Base-by-base conservation (phyloP, 192 early-diverging fungal genomes). In the Umbelopsis ramanniana region DNA sequence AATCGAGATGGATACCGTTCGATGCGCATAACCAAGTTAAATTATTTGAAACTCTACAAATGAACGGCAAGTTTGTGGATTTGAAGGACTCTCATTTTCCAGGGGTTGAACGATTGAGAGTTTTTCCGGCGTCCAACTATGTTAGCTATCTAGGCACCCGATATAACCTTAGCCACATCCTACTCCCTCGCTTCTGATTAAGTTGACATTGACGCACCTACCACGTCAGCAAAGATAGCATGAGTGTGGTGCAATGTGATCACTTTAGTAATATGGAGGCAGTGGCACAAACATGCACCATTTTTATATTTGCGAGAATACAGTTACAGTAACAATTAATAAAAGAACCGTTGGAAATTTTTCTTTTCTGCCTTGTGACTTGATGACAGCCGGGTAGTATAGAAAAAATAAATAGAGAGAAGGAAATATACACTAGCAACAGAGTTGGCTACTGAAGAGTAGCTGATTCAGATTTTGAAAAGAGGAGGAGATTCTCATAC, bases 61-160 rank as follows among this genome's bases (percentile, higher is more conserved):
- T 54, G 23, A 70, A 70, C 15, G 69, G 69, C 19, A 55, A 35
- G 2, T 70, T 70, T 70, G 50, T 70, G 19, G 69, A 70, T 55
- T 52, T 70, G 47, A 21, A 70, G 21, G 69, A 70, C 35, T 52
- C 47, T 55, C 69, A 70, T 43, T 70, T 70, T 23, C 69, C 69
- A 19, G 69, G 37, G 23, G 69, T 54, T 23, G 47, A 33, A 11
- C 47, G 52, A 52, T 19, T 70, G 37, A 23, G 69, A 21, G 69
- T 70, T 5, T 70, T 70, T 40, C 69, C 69, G 21, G 69, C n/a
- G 3, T 70, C 50, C 10, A 52, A 70, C 37, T 70, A 70, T 38
- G 47, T 70, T 10, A 70, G 69, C 37, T 70, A 70, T 55, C 50
- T 70, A 8, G 69, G 69, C 14, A 55, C 50, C 12, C 47, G 69